These are phyloP conservation scores for Neoboletus magnificus DNA, from an alignment of 768 basidiomycete species.

Conservation along the genomic window DNA sequence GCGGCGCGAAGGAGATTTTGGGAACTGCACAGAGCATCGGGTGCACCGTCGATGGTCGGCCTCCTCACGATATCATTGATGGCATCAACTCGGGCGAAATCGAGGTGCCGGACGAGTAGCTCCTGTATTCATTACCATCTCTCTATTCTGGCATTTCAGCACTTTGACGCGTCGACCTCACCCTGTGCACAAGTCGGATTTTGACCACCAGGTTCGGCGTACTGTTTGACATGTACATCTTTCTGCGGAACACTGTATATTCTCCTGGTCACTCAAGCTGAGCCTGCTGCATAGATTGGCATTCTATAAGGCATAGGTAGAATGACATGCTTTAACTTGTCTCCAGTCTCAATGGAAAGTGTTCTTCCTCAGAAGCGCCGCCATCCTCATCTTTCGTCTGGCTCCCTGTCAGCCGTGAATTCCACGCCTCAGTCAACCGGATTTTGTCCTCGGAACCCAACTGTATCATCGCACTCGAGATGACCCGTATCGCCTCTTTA, in stretches of 20 bases:
- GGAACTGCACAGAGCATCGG: constrained; percentile 97
- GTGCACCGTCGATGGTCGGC: constrained; percentile 92
- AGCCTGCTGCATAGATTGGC: not conserved
- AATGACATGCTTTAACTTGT: not conserved
- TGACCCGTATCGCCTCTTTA: constrained; percentile 37
- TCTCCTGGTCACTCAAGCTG: not conserved
- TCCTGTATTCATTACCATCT: constrained; percentile 19
- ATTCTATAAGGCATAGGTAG: not conserved
- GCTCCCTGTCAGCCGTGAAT: constrained; percentile 13
- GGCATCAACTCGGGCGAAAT: constrained; percentile 80
- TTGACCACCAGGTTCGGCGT: not conserved
- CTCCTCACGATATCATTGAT: constrained; percentile 91
- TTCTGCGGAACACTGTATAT: not conserved
- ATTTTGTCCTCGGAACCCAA: constrained; percentile 27
- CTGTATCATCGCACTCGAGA: constrained; percentile 33
- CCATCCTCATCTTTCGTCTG: constrained; percentile 10
- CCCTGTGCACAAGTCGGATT: not conserved
- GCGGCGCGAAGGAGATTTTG: constrained; percentile 94
- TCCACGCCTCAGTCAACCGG: constrained; percentile 38
- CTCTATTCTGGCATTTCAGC: constrained; percentile 11
- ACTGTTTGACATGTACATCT: not conserved
- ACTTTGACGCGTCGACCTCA: not conserved
- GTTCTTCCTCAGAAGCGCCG: constrained; percentile 10
- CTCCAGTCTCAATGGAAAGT: constrained; percentile 16
- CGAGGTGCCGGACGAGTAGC: constrained; percentile 82